phyloP scores from a whole-genome alignment of 78 protist species.

The Dictyostelium capitatum region DNA sequence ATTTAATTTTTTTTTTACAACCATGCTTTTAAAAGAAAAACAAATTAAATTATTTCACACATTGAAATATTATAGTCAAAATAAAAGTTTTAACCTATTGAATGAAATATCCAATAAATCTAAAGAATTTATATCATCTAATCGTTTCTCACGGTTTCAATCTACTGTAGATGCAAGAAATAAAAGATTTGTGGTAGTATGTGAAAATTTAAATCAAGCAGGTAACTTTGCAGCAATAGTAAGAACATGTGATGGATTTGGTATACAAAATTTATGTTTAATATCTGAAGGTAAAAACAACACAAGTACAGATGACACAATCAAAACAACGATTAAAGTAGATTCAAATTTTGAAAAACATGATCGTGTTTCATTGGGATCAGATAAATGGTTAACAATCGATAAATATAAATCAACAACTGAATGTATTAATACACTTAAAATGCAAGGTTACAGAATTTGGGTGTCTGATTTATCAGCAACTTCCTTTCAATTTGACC shows the following conservation, averaged over 20 bases:
- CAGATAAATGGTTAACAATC: slow-evolving; percentile 47
- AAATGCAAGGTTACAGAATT: slow-evolving; percentile 18
- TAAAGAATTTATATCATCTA: neutral
- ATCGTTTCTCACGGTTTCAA: neutral
- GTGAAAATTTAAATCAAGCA: slow-evolving; percentile 19
- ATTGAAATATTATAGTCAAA: neutral
- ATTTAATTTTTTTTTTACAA: too few relatives aligned
- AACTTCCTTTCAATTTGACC: slow-evolving; percentile 24
- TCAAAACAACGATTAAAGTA: too few relatives aligned
- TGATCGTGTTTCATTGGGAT: slow-evolving; percentile 17
- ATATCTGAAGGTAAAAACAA: neutral
- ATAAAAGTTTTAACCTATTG: neutral
- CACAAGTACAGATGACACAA: neutral
- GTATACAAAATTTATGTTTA: slow-evolving; percentile 45
- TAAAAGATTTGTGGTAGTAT: slow-evolving; percentile 35
- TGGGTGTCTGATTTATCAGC: slow-evolving; percentile 68
- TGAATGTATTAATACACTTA: slow-evolving; percentile 37
- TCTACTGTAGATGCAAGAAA: neutral
- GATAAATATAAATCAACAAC: neutral
- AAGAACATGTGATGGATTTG: slow-evolving; percentile 67
- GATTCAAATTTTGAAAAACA: neutral
- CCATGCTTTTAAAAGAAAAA: neutral
- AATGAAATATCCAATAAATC: neutral
- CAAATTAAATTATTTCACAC: slow-evolving; percentile 9
- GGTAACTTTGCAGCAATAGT: slow-evolving; percentile 58